Conservation (phyloP, 345 rosid genomes). For the Lumnitzera racemosa region DNA sequence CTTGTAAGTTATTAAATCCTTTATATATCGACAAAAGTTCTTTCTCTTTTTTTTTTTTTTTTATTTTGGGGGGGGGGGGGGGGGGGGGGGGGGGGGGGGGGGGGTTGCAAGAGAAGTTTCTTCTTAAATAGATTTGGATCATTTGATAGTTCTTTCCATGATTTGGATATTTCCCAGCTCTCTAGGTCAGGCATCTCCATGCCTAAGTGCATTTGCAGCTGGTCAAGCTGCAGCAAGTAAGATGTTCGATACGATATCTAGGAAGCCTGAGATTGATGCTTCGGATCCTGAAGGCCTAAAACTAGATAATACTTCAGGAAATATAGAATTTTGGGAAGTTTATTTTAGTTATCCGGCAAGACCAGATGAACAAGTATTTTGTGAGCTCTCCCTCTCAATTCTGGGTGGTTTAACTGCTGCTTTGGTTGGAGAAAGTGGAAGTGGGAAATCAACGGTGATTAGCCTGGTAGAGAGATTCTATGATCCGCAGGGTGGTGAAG, state of each 20-base stretch:
- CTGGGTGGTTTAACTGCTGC: slow-evolving; percentile 25
- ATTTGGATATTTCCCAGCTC: slow-evolving; percentile 22
- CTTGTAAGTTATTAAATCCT: slow-evolving; percentile 17
- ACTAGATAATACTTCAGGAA: slow-evolving; percentile 22
- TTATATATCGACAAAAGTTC: too few species aligned
- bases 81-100: too few species aligned
- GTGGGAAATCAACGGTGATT: slow-evolving; percentile 32
- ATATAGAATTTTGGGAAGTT: slow-evolving; percentile 23
- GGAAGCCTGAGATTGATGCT: slow-evolving; percentile 29
- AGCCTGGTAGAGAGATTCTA: slow-evolving; percentile 30
- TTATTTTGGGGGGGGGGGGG: too few species aligned
- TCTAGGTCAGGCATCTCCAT: slow-evolving; percentile 33
- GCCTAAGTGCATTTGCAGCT: slow-evolving; percentile 31
- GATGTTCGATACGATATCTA: slow-evolving; percentile 31
- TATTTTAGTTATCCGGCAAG: slow-evolving; percentile 36
- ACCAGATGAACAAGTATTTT: slow-evolving; percentile 28
- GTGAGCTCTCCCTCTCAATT: slow-evolving; percentile 24
- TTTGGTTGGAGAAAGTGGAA: slow-evolving; percentile 39
- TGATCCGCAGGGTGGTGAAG: slow-evolving; percentile 26
- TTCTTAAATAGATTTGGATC: neutral
- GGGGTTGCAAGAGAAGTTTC: neutral
- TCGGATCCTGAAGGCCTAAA: slow-evolving; percentile 18
- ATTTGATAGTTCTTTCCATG: too few species aligned
- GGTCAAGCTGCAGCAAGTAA: slow-evolving; percentile 30
- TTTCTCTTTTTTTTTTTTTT: too few species aligned